Evolutionary conservation across 2,329 filamentous ascomycete species (phyloP).

Genomic region (Pseudogymnoascus sp.): DNA sequence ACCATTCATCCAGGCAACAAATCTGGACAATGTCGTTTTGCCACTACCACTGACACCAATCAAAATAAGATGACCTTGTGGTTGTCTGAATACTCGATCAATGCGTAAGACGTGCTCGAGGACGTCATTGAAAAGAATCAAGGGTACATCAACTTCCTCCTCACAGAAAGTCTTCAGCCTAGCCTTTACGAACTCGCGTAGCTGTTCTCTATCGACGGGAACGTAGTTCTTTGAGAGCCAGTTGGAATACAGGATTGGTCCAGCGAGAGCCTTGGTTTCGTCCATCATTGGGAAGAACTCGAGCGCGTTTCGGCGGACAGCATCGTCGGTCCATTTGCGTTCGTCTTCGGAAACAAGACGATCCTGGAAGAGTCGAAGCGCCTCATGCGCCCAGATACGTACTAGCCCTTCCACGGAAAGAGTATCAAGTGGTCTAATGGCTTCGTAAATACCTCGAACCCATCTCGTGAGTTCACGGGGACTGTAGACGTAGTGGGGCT

Average conservation of each 20-base stretch:
- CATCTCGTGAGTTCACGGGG: constrained; percentile 96
- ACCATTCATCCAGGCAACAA: constrained; percentile 99
- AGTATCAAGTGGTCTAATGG: constrained; percentile 82
- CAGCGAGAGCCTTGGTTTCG: constrained; percentile 76
- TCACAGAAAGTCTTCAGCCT: constrained; percentile 97
- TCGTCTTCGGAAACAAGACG: constrained; percentile 91
- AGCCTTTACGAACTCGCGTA: constrained; percentile 96
- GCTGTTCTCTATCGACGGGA: constrained; percentile 86
- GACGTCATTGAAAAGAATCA: constrained; percentile 99
- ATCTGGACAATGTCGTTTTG: constrained; percentile 95
- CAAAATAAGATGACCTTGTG: constrained; percentile 93
- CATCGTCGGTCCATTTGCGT: constrained; percentile 86
- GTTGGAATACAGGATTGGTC: constrained; percentile 96
- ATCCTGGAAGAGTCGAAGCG: constrained; percentile 92
- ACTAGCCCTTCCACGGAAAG: constrained; percentile 85
- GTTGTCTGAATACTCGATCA: constrained; percentile 95
- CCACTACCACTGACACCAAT: constrained; percentile 98
- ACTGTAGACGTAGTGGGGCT: constrained; percentile 98
- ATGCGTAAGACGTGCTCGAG: constrained; percentile 97
- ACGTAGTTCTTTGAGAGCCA: constrained; percentile 99
- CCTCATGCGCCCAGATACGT: constrained; percentile 97
- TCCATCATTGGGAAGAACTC: constrained; percentile 96
- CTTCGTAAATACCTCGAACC: constrained; percentile 96
- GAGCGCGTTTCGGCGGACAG: constrained; percentile 74
- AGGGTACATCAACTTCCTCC: constrained; percentile 95